Conservation (phyloP, 371 early-diverging fungal genomes). For the Actinomortierella ambigua region DNA sequence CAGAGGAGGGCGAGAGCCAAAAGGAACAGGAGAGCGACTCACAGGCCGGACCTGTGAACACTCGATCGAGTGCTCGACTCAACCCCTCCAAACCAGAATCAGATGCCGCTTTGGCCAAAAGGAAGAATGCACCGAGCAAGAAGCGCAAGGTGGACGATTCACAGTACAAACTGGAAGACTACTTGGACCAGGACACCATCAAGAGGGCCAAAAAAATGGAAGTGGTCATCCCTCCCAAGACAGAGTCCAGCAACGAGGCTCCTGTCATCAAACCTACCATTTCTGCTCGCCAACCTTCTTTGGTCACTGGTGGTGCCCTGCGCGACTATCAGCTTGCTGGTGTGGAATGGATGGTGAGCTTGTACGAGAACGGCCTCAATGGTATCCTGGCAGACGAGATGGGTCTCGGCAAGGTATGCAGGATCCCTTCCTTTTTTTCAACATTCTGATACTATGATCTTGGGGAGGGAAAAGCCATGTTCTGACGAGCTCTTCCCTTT, state of each 20-base stretch:
- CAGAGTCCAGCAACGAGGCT: neutral
- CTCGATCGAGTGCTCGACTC: constrained; percentile 24
- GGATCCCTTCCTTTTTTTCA: no score
- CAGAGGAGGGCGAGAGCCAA: constrained; percentile 8
- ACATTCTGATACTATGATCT: no score
- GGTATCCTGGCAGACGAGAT: constrained; percentile 99
- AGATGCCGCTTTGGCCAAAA: constrained; percentile 1
- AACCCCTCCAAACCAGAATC: constrained; percentile 15
- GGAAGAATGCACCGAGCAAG: constrained; percentile 26
- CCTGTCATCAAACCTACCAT: constrained; percentile 30
- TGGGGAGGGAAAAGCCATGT: neutral
- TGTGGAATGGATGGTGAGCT: constrained; percentile 97
- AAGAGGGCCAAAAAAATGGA: constrained; percentile 38
- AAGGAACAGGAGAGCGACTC: constrained; percentile 20
- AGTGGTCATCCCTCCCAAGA: constrained; percentile 5
- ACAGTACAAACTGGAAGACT: constrained; percentile 62
- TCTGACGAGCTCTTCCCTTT: neutral
- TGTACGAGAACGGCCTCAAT: constrained; percentile 97
- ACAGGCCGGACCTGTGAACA: constrained; percentile 4
- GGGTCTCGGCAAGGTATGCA: constrained; percentile 89
- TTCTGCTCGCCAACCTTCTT: constrained; percentile 75
- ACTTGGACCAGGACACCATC: constrained; percentile 55
- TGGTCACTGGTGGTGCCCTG: constrained; percentile 84
- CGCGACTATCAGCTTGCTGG: constrained; percentile 97
- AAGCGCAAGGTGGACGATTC: constrained; percentile 56